Conservation (phyloP, 192 early-diverging fungal species). For the Coemansia reversa region DNA sequence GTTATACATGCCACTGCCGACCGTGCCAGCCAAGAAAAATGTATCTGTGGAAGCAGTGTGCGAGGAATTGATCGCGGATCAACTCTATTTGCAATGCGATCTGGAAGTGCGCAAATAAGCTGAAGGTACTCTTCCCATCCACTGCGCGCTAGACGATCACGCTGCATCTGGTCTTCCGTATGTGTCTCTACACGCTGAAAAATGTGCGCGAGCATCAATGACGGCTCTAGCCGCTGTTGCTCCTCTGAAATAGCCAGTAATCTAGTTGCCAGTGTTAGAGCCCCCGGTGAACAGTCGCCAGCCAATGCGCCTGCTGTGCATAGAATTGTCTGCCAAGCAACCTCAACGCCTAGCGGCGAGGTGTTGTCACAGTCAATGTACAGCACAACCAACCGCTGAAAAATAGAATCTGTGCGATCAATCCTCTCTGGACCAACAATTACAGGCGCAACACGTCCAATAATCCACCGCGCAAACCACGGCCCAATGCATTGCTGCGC, state of each 20-base stretch:
- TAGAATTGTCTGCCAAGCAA: no score
- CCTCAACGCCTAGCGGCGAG: not conserved
- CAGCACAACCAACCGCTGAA: constrained; percentile 4
- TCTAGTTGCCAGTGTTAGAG: constrained; percentile 18
- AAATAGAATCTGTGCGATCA: not conserved
- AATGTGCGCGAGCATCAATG: not conserved
- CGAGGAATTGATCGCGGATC: constrained; percentile 32
- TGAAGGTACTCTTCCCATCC: constrained; percentile 34
- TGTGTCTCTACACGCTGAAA: not conserved
- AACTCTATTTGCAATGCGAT: constrained; percentile 37
- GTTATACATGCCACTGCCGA: constrained; percentile 6
- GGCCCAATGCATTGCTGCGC: constrained; percentile 16
- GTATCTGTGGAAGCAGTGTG: constrained; percentile 12
- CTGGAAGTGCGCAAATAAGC: constrained; percentile 26
- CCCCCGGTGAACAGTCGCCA: no score
- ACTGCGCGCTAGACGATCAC: not conserved
- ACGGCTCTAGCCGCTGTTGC: no score
- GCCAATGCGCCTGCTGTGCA: no score
- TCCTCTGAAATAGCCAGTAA: not conserved
- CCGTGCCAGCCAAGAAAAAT: constrained; percentile 29
- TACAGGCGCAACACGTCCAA: constrained; percentile 7
- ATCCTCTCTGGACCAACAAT: not conserved
- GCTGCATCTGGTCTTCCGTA: no score
- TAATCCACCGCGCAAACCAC: constrained; percentile 33
- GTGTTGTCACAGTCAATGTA: not conserved